These are phyloP conservation scores for Citrus maxima DNA, from an alignment of 345 rosid species.

Conservation along the genomic window DNA sequence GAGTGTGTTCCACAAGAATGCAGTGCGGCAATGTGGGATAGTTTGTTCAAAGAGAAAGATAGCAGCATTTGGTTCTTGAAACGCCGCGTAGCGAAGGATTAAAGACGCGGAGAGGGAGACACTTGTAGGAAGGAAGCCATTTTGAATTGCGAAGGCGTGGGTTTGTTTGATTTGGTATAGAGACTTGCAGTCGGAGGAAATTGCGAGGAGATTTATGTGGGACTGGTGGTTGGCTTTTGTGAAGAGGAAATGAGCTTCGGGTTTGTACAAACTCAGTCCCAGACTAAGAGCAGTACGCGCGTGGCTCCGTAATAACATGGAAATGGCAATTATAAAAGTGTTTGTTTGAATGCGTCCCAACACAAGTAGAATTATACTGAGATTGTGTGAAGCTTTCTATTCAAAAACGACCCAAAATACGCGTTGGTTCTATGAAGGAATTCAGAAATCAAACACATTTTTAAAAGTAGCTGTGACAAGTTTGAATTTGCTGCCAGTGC, in stretches of 20 bases:
- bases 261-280: background rate
- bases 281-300: background rate
- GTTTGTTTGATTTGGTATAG: constrained; percentile 33
- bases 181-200: constrained; percentile 26
- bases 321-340: background rate
- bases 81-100: constrained; percentile 44
- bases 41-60: constrained; percentile 32
- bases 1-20: constrained; percentile 52
- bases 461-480: no score
- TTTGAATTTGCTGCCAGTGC: no score
- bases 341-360: background rate
- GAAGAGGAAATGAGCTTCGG: background rate
- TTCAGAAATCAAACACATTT: no score
- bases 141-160: constrained; percentile 38
- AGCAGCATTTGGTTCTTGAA: constrained; percentile 16
- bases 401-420: no score
- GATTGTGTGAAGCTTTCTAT: no score
- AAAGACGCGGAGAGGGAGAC: constrained; percentile 45
- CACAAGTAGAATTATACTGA: no score
- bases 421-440: no score
- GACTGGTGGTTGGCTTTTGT: background rate
- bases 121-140: constrained; percentile 34
- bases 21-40: constrained; percentile 28
- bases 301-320: background rate
- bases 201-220: constrained; percentile 21